A percentile compares a stretch with the other conserved stretches of the same genome.
Conservation (phyloP, 2,329 filamentous ascomycete species). For the Penicillium psychrosexuale region DNA sequence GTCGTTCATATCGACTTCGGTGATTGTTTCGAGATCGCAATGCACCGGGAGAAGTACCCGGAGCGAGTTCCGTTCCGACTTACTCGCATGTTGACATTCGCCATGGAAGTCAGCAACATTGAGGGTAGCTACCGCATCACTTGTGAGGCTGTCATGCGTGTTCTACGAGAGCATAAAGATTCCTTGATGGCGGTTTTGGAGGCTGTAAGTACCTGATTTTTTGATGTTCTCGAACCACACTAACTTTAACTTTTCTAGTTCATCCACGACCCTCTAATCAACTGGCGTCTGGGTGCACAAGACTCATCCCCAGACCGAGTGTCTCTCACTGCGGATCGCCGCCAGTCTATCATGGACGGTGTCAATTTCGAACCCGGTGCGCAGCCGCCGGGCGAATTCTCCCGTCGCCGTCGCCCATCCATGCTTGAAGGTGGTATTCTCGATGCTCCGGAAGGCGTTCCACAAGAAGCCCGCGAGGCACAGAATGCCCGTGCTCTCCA, state of each 20-base stretch:
- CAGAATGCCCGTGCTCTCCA: conserved; percentile 93
- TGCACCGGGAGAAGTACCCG: conserved; percentile 99
- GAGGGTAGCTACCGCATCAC: conserved; percentile 98
- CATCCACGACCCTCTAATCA: conserved; percentile 98
- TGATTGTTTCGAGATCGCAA: conserved; percentile 98
- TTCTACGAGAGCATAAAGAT: conserved; percentile 94
- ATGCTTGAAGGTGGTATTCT: conserved; percentile 60
- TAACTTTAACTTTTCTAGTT: conserved; percentile 59
- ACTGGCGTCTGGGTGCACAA: conserved; percentile 76
- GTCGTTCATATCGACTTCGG: conserved; percentile 99
- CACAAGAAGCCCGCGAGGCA: conserved; percentile 60
- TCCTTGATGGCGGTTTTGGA: conserved; percentile 97
- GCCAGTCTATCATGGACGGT: conserved; percentile 56
- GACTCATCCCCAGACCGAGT: conserved; percentile 57
- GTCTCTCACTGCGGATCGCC: conserved; percentile 60
- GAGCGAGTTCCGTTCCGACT: conserved; percentile 96
- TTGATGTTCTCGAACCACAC: background rate
- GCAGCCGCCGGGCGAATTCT: conserved; percentile 64
- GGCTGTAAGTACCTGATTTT: conserved; percentile 63
- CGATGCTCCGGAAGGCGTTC: conserved; percentile 41
- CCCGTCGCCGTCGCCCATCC: conserved; percentile 63
- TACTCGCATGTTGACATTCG: conserved; percentile 97
- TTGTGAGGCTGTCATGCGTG: conserved; percentile 97
- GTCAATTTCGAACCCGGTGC: conserved; percentile 51
- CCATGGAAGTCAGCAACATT: conserved; percentile 99